Base-by-base conservation (phyloP, 306 rosid genomes). In the barrel medic (Medicago truncatula) region DNA sequence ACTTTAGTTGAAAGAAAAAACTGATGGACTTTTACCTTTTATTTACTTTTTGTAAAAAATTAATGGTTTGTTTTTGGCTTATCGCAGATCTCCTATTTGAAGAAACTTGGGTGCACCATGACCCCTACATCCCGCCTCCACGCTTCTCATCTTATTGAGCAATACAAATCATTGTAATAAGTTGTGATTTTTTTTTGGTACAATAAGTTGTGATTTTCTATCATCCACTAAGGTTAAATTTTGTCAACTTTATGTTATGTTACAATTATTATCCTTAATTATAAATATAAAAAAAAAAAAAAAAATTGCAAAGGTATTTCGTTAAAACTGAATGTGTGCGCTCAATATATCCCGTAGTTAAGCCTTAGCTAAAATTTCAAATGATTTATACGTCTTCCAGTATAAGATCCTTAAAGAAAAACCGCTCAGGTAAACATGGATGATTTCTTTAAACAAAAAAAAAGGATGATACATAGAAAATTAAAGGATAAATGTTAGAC, bases 91-190 rank as follows among this genome's bases (percentile, higher is more conserved):
- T 92, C 97, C 10, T 95, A 88, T 83, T 82, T 92, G 87, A 93
- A 86, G 64, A 92, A 73, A 78, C 75, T 95, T 83, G 98, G 98
- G 20, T 95, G 98, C 85, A 95, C 98, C 1, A 59, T 68, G 56
- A 78, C 77, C 70, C 98, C 98, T 20, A 86, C 96, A 0, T 90
- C 98, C 0, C 93, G 96, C 18, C 97, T 95, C 71, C 97, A 92
- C 53, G 98, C 98, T 7, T 95, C 98, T 76, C 88, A 69, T 70
- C 86, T 95, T 80, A 95, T 95, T 57, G 98, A 90, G 87, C 97
- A 92, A 71, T 95, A 92, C 87, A 92, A 95, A 77, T 90, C 95
- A 52, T 76, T 95, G 63, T 94, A 85, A 85, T 44, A 77, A 47
- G 0, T 7, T 15, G 44, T 34, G 64, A 25, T 75, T 1, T 41